Evolutionary conservation across 257 asterid genomes (phyloP).

Genomic region (Nicotiana benthamiana): DNA sequence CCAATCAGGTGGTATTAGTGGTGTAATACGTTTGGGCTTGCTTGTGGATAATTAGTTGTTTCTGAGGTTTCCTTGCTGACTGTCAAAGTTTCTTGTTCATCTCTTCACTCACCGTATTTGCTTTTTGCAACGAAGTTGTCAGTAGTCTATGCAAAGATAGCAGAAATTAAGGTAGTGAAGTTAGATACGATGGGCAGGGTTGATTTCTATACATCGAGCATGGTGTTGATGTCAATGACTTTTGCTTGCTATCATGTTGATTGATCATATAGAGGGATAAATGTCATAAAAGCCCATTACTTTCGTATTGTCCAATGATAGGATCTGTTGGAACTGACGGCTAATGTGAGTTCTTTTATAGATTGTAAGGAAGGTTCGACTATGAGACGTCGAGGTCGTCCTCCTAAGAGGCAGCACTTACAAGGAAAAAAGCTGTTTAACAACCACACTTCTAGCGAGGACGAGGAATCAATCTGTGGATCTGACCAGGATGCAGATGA

Average conservation of each 20-base stretch:
- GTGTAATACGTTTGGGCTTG: neutral
- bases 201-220: neutral
- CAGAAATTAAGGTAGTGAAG: neutral
- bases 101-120: neutral
- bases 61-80: neutral
- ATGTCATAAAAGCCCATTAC: neutral
- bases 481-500: conserved; percentile 63
- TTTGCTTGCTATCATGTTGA: neutral
- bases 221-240: neutral
- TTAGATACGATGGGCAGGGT: neutral
- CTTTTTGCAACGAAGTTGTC: neutral
- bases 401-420: conserved; percentile 57
- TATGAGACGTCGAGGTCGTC: conserved; percentile 76
- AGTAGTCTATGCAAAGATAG: neutral
- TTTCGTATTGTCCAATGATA: neutral
- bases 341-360: conserved; percentile 26
- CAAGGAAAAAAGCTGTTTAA: conserved; percentile 78
- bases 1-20: neutral
- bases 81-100: neutral
- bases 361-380: conserved; percentile 57
- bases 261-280: neutral
- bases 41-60: neutral
- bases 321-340: neutral
- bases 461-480: conserved; percentile 81
- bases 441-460: conserved; percentile 70